Evolutionary conservation across 495 filamentous ascomycete genomes (phyloP).

Genomic region (Hyaloscypha finlandica): DNA sequence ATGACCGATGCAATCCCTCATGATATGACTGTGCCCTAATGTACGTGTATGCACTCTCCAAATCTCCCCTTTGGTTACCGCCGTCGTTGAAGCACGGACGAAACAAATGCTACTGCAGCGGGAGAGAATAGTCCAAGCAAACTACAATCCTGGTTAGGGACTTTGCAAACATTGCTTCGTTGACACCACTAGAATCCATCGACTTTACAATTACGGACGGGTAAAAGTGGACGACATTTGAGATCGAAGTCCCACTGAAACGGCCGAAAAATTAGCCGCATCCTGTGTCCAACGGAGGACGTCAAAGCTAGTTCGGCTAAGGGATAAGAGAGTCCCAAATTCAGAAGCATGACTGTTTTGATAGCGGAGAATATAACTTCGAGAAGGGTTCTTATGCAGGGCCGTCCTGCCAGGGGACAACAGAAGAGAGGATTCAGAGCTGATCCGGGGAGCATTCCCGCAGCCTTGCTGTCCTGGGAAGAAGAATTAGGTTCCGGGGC

Average conservation of each 20-base stretch:
- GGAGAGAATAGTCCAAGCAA: not conserved
- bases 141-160: not conserved
- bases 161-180: not conserved
- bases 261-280: not conserved
- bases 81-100: not conserved
- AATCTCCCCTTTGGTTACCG: not conserved
- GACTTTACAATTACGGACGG: too few species aligned
- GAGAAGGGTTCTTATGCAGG: not conserved
- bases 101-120: not conserved
- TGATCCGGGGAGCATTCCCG: not conserved
- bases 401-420: not conserved
- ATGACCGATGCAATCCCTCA: not conserved
- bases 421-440: not conserved
- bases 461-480: not conserved
- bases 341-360: conserved; percentile 4
- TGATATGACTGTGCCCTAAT: conserved; percentile 7
- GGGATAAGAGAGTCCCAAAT: not conserved
- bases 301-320: not conserved
- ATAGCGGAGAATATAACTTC: conserved; percentile 3
- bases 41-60: not conserved
- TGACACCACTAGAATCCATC: not conserved
- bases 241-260: not conserved
- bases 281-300: not conserved
- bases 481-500: not conserved
- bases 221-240: not conserved